These are phyloP conservation scores for Arthrobotrys sinensis DNA, from an alignment of 2,329 filamentous ascomycete species.

Conservation along the genomic window DNA sequence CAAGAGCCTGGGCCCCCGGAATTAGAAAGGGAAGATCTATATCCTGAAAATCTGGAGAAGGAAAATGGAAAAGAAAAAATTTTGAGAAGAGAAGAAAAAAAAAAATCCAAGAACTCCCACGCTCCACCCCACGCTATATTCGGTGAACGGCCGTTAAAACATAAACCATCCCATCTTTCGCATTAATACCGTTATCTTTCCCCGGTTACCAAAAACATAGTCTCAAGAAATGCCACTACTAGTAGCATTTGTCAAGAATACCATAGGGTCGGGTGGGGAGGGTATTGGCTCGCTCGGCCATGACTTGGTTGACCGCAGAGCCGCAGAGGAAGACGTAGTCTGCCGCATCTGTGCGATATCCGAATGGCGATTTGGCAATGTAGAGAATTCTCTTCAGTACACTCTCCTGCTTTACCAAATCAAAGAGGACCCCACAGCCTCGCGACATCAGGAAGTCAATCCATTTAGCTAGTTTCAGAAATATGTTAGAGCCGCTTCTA, in stretches of 20 bases:
- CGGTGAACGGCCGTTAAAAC: constrained; percentile 25
- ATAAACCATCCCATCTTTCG: constrained; percentile 22
- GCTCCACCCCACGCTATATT: constrained; percentile 41
- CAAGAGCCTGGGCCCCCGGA: background rate
- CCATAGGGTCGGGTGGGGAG: constrained; percentile 55
- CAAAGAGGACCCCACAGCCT: constrained; percentile 56
- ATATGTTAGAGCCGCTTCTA: constrained; percentile 3
- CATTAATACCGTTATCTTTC: constrained; percentile 23
- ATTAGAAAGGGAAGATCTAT: constrained; percentile 37
- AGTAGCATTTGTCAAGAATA: constrained; percentile 55
- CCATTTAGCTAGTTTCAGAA: constrained; percentile 44
- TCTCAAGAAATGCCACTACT: background rate
- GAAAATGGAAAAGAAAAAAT: constrained; percentile 23
- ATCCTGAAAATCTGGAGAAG: constrained; percentile 21
- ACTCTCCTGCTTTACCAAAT: constrained; percentile 52
- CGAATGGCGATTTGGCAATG: constrained; percentile 58
- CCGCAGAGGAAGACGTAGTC: constrained; percentile 60
- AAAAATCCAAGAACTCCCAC: constrained; percentile 22
- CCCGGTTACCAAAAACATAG: background rate
- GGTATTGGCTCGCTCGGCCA: constrained; percentile 52
- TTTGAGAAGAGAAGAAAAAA: constrained; percentile 8
- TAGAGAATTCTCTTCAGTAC: constrained; percentile 57
- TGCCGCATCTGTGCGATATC: constrained; percentile 55
- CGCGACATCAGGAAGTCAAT: constrained; percentile 58
- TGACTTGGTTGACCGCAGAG: constrained; percentile 55